phyloP scores from a whole-genome alignment of 495 filamentous ascomycete genomes.

The Pseudevernia furfuracea region DNA sequence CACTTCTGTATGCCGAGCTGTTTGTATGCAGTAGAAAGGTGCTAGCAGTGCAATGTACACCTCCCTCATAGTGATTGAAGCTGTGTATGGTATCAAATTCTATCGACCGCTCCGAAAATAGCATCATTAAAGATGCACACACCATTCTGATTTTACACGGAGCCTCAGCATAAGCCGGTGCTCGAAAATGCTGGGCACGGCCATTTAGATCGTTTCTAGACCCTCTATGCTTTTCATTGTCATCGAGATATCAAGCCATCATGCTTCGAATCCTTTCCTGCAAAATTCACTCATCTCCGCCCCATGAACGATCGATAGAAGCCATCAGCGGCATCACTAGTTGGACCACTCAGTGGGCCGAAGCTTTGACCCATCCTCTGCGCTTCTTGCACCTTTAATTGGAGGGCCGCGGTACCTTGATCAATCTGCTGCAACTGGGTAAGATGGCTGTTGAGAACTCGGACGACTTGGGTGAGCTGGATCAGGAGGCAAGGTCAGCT shows the following conservation, averaged over 20 bases:
- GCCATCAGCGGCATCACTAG: conserved; percentile 62
- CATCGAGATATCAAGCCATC: neutral
- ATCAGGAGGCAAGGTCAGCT: neutral
- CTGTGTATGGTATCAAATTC: neutral
- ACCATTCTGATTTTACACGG: neutral
- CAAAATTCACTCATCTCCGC: conserved; percentile 36
- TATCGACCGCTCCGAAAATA: neutral
- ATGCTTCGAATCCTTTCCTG: neutral
- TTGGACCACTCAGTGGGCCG: conserved; percentile 51
- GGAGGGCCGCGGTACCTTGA: conserved; percentile 67
- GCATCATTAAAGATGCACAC: neutral
- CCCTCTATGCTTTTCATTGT: neutral
- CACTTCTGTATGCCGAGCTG: neutral
- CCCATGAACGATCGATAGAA: conserved; percentile 76
- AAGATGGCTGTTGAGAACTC: conserved; percentile 86
- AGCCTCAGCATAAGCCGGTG: neutral
- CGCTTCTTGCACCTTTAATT: conserved; percentile 67
- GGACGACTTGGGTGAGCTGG: conserved; percentile 86
- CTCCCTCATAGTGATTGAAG: neutral
- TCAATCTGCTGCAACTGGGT: conserved; percentile 87
- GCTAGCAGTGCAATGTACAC: neutral
- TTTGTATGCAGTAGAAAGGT: neutral
- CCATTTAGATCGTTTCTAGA: neutral
- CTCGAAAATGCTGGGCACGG: neutral
- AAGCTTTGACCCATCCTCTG: conserved; percentile 66